Conservation (phyloP, 441 rosid genomes). For the Sinapis alba region DNA sequence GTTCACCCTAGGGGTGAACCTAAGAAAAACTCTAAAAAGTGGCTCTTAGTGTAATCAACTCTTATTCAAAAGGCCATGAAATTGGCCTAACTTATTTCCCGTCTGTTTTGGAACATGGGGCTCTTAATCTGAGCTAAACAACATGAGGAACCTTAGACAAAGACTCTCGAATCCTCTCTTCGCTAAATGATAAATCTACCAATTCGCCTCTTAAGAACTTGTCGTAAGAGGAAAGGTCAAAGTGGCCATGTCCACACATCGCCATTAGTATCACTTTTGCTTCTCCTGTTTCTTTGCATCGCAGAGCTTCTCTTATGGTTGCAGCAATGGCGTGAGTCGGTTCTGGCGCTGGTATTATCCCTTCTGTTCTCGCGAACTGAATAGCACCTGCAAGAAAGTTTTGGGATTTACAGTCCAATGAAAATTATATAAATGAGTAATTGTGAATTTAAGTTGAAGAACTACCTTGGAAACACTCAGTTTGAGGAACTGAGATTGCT, state of each 20-base stretch:
- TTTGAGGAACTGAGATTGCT: constrained; percentile 84
- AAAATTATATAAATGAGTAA: not conserved
- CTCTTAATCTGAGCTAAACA: constrained; percentile 12
- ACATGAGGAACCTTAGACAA: constrained; percentile 68
- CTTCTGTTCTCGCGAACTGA: constrained; percentile 84
- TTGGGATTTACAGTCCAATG: not conserved
- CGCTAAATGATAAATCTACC: constrained; percentile 75
- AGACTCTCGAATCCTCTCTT: constrained; percentile 66
- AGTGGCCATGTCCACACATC: constrained; percentile 98
- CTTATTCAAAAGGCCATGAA: not conserved
- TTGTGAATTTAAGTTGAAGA: no score
- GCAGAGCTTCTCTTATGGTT: constrained; percentile 84
- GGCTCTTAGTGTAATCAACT: no score
- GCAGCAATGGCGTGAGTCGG: constrained; percentile 97
- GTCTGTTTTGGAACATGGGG: constrained; percentile 3
- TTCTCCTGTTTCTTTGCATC: constrained; percentile 79
- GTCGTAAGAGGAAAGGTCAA: constrained; percentile 79
- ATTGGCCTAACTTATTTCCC: not conserved
- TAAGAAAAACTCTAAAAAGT: no score
- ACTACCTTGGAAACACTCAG: constrained; percentile 79
- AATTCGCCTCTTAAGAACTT: constrained; percentile 72
- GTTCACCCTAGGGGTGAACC: no score
- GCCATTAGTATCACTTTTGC: constrained; percentile 84
- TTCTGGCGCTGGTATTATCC: constrained; percentile 88
- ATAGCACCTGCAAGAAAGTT: constrained; percentile 67